Evolutionary conservation across 2,329 filamentous ascomycete species (phyloP).

Genomic region (Pseudogymnoascus sp.): DNA sequence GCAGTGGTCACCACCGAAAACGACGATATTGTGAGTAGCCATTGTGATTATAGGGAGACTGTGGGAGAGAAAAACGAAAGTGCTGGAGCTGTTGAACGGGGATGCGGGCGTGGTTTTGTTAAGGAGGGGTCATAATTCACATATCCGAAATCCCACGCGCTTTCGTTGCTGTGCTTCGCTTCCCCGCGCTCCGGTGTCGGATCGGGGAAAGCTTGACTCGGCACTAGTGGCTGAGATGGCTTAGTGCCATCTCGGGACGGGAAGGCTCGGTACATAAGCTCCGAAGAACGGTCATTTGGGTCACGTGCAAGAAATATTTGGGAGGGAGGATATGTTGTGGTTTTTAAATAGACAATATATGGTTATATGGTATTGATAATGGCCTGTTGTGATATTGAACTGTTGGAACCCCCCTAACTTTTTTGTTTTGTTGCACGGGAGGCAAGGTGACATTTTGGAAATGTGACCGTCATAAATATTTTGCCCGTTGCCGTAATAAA

Average conservation of each 20-base stretch:
- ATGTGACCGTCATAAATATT: conserved; percentile 5
- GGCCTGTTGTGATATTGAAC: background rate
- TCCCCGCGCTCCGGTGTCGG: conserved; percentile 9
- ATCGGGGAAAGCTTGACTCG: conserved; percentile 9
- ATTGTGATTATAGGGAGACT: conserved; percentile 38
- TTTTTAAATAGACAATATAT: background rate
- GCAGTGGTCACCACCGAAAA: conserved; percentile 78
- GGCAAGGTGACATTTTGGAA: background rate
- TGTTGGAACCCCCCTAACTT: background rate
- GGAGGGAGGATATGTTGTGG: background rate
- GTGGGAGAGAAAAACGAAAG: background rate
- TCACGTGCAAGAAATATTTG: background rate
- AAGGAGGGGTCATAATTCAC: conserved; percentile 4
- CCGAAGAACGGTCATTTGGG: conserved; percentile 4
- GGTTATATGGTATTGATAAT: background rate
- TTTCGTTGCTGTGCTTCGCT: conserved; percentile 5
- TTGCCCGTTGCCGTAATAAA: background rate
- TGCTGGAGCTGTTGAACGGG: background rate
- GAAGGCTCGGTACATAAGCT: conserved; percentile 1
- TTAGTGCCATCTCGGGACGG: conserved; percentile 7
- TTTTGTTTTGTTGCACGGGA: background rate
- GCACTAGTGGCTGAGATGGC: background rate
- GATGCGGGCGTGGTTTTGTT: background rate
- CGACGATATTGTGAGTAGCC: conserved; percentile 70
- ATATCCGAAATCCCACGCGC: conserved; percentile 4